Evolutionary conservation across 805 yeast species (phyloP).

Genomic region (Ogataea ganodermae): DNA sequence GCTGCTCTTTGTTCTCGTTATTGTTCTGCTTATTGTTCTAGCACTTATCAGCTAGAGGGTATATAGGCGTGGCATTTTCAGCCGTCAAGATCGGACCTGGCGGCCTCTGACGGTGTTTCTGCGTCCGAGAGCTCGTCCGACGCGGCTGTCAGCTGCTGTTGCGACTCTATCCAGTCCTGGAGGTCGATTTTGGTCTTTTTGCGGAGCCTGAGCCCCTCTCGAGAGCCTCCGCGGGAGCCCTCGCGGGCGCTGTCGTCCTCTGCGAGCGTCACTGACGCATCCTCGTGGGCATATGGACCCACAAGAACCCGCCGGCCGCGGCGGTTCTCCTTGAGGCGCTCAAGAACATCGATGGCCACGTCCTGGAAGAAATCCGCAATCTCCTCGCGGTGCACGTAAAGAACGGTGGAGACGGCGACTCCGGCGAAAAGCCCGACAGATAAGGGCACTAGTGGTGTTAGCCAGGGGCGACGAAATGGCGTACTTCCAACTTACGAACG

Average conservation of each 20-base stretch:
- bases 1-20: conserved; percentile 55
- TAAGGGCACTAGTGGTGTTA: conserved; percentile 22
- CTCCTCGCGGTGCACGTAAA: conserved; percentile 28
- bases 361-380: conserved; percentile 31
- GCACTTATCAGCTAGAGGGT: conserved; percentile 46
- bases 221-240: too few species aligned
- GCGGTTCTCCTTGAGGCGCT: conserved; percentile 14
- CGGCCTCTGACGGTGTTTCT: conserved; percentile 1
- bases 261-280: conserved; percentile 2
- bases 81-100: background rate
- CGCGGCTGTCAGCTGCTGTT: background rate
- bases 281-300: background rate
- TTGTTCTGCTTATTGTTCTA: conserved; percentile 60
- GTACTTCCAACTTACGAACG: conserved; percentile 8
- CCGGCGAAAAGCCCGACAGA: conserved; percentile 29
- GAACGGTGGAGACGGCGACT: conserved; percentile 27
- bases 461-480: too few species aligned
- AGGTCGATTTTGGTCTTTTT: conserved; percentile 2
- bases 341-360: conserved; percentile 20
- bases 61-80: background rate
- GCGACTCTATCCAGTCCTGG: conserved; percentile 12
- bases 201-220: conserved; percentile 1
- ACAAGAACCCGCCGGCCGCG: conserved; percentile 10
- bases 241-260: too few species aligned
- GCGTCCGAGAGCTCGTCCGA: background rate